Base-by-base conservation (phyloP, 345 rosid genomes). In the Populus simonii region DNA sequence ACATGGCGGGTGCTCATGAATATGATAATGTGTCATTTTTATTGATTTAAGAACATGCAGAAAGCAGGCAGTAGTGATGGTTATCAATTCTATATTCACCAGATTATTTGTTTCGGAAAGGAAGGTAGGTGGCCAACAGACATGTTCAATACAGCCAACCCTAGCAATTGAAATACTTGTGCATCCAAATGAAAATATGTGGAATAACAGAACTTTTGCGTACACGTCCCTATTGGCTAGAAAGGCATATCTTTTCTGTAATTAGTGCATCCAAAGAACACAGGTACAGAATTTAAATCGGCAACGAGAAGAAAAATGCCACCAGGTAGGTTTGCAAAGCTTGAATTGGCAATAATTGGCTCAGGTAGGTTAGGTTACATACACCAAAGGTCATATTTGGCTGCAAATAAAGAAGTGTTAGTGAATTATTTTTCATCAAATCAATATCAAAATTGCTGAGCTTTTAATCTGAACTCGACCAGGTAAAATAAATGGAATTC, bases 311-410 rank as follows among this genome's bases (percentile, higher is more conserved):
- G 71, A 78, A 62, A 55, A 80, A 20, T 27, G 75, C 35, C 53
- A 78, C 36, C 7, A 82, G 67, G 45, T 51, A 63, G 49, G 78
- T 35, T 31, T n/a, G 84, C 88, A 61, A 41, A 80, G 87, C 84
- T 87, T 13, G 84, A 49, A n/a, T 82, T 81, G 53, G 79, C 80
- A 25, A 66, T 2, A 1, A 66, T 71, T 1, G 89, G 53, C 77
- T 83, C 79, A 11, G 89, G 84, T 17, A 70, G 2, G 36, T 83
- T 47, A 70, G 2, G 36, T 84, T 47, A 38, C 92, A 88, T 1
- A 12, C 84, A 66, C 90, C 94, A 16, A 71, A 84, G 35, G 70
- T 83, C 91, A 80, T 85, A 73, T 89, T 89, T 55, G 80, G 86
- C 92, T 89, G 83, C 81, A 70, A n/a, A 38, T n/a, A 36, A 73